A percentile compares a stretch with the other conserved stretches of the same genome.
Conservation (phyloP, 495 filamentous ascomycete genomes). For the Geoglossum glabrum region DNA sequence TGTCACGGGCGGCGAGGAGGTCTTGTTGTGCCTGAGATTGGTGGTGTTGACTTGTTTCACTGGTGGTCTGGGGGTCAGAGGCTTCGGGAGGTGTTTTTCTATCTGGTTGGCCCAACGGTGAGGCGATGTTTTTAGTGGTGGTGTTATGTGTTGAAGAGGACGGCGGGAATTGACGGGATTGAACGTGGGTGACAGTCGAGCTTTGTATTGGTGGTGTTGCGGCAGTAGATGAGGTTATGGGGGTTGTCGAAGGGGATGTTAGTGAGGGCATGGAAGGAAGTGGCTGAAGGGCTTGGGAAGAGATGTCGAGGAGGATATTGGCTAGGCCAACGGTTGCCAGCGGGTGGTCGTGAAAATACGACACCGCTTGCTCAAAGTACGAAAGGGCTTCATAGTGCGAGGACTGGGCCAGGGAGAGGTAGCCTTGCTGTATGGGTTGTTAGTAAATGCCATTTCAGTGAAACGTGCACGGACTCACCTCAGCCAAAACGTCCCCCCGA, state of each 20-base stretch:
- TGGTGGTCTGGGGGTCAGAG: not conserved
- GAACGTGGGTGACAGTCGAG: not conserved
- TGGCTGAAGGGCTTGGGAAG: conserved; percentile 25
- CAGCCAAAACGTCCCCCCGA: conserved; percentile 58
- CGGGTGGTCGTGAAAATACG: conserved; percentile 53
- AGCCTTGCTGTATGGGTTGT: conserved; percentile 35
- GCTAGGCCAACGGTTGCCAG: conserved; percentile 64
- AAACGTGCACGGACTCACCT: conserved; percentile 27
- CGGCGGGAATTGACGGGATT: not conserved
- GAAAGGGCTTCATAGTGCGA: conserved; percentile 45
- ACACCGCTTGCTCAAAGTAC: conserved; percentile 61
- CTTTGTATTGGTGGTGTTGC: not conserved
- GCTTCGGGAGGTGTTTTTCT: not conserved
- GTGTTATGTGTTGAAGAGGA: not conserved
- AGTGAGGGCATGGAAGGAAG: not conserved
- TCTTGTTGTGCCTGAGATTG: conserved; percentile 38
- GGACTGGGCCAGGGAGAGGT: conserved; percentile 39
- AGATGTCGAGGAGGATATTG: conserved; percentile 73
- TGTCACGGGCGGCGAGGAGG: conserved; percentile 63
- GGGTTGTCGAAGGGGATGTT: not conserved
- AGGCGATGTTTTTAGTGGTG: not conserved
- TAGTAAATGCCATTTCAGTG: conserved; percentile 12
- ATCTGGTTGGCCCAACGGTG: not conserved
- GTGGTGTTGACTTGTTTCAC: not conserved
- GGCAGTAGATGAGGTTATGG: not conserved